Base-by-base conservation (phyloP, 1,139 yeast genomes). In the Debaryomycetaceae sp. region DNA sequence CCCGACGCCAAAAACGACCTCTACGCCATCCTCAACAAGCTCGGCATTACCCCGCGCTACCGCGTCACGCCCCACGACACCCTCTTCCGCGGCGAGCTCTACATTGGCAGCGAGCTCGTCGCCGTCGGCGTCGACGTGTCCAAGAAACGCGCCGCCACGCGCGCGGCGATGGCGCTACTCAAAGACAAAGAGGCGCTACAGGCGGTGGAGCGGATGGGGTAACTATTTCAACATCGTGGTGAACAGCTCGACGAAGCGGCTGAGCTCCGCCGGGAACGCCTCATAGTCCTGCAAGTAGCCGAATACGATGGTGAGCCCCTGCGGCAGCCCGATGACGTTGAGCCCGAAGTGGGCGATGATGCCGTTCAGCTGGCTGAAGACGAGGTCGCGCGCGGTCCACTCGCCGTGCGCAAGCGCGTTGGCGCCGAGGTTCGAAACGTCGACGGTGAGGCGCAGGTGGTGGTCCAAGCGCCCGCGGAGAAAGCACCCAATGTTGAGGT, bases 121-220 rank as follows among this genome's bases (percentile, higher is more conserved):
- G 67, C 75, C 5, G 44, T 49, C 10, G 69, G 68, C 2, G 43
- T 42, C 21, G 75, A 69, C 34, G 44, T 43, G n/a, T 61, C 64
- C 24, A 68, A 65, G 39, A 61, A 60, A 38, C 58, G 49, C 35
- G 75, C 74, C 2, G 58, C 63, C 50, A 62, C 71, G 3, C 51
- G 64, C 35, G 75, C 73, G 15, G 77, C 79, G 2, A 62, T 60
- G 51, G 61, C 67, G 16, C 47, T 73, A 9, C 45, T 71, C 29
- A 58, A 63, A 27, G 48, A 62, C 38, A 49, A 53, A 25, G 43
- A 45, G 12, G 57, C 61, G 16, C 42, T 61, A 29, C 45, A 47
- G 14, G 56, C 46, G 29, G 43, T 53, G 28, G 39, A 25, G 8
- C 27, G 27, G 12, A 10, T 35, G 15, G 22, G 21, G 18, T 27